Conservation (phyloP, 139 green algal genomes). For the Mesotaenium endlicherianum region DNA sequence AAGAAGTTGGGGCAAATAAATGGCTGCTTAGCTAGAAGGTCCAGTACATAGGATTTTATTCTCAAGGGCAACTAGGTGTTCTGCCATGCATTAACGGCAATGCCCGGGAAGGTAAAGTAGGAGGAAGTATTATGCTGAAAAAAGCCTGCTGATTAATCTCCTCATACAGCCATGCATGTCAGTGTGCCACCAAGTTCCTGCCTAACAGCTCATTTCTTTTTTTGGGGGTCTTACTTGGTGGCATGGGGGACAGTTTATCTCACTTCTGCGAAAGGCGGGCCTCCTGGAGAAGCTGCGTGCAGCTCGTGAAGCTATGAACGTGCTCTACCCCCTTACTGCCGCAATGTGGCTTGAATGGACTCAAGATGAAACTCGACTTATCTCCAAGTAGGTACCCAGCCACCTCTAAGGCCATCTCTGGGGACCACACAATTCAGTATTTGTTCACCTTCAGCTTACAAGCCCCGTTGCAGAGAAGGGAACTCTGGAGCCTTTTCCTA, state of each 20-base stretch:
- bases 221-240: neutral
- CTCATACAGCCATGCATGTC: neutral
- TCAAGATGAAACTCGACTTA: conserved; percentile 32
- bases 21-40: too few species aligned
- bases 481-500: too few species aligned
- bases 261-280: neutral
- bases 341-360: conserved; percentile 50
- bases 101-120: too few species aligned
- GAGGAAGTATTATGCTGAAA: too few species aligned
- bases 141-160: too few species aligned
- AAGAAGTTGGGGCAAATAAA: too few species aligned
- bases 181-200: neutral
- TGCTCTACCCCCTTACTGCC: conserved; percentile 29
- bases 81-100: neutral
- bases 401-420: neutral
- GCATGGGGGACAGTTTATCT: conserved; percentile 22
- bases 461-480: too few species aligned
- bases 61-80: neutral
- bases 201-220: neutral
- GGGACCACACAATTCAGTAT: neutral
- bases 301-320: conserved; percentile 39
- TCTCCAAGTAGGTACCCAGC: conserved; percentile 10
- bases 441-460: too few species aligned
- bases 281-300: conserved; percentile 29
- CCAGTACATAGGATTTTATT: neutral